A percentile compares a stretch with the other conserved stretches of the same genome.
Conservation (phyloP, 805 yeast species). For the Yarrowia phangngaensis region DNA sequence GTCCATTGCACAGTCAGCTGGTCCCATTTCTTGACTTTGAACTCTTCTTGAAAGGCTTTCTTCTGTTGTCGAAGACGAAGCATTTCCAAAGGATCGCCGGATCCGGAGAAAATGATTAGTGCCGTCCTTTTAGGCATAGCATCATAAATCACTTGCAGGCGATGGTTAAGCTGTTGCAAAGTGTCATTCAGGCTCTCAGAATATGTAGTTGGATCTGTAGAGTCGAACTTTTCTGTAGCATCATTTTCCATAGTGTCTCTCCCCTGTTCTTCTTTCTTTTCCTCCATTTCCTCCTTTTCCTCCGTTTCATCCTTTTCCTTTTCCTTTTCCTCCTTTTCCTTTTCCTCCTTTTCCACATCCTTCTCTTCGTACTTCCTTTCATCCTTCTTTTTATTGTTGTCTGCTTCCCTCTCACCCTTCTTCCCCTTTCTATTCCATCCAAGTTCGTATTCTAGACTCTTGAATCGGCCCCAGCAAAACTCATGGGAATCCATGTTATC, state of each 20-base stretch:
- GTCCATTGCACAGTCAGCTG: conserved; percentile 52
- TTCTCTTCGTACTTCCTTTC: background rate
- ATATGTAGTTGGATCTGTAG: background rate
- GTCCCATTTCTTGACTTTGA: conserved; percentile 45
- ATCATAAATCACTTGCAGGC: conserved; percentile 50
- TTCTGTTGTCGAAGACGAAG: conserved; percentile 46
- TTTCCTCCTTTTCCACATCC: background rate
- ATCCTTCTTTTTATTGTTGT: conserved; percentile 10
- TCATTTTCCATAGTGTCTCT: background rate
- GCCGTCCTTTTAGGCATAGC: conserved; percentile 56
- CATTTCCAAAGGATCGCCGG: conserved; percentile 53
- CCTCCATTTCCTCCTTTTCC: conserved; percentile 1
- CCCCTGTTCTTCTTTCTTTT: background rate
- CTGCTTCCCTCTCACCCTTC: conserved; percentile 28
- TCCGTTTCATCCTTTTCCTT: background rate
- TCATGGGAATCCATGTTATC: conserved; percentile 44
- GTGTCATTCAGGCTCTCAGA: conserved; percentile 30
- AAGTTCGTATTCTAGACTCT: conserved; percentile 53
- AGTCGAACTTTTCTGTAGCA: conserved; percentile 5
- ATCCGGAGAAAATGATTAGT: conserved; percentile 58
- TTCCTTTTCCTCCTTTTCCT: background rate
- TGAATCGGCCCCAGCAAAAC: conserved; percentile 53
- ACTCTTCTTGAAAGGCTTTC: conserved; percentile 45
- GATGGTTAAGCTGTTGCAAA: conserved; percentile 42
- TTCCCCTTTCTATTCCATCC: conserved; percentile 35